A percentile compares a stretch with the other conserved stretches of the same genome.
phyloP scores from a whole-genome alignment of 768 basidiomycete genomes.

The Mycena epipterygia region DNA sequence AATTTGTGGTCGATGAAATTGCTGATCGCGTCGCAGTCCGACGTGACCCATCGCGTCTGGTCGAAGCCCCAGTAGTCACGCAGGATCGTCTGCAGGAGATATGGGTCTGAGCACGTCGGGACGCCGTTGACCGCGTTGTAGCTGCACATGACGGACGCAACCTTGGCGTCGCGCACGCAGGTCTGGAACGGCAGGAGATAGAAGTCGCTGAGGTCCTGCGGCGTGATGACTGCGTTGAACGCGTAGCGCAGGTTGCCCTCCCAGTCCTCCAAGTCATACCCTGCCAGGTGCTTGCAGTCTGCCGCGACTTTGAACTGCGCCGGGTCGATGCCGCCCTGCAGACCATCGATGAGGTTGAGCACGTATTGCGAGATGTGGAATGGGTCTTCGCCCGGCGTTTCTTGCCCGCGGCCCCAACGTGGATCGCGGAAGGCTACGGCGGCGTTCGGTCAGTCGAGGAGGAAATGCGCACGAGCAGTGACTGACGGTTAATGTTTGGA shows the following conservation, averaged over 20 bases:
- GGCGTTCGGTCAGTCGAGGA: conserved; percentile 24
- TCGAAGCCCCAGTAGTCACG: conserved; percentile 66
- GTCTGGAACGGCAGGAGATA: conserved; percentile 69
- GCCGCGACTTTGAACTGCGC: conserved; percentile 66
- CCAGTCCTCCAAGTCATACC: conserved; percentile 72
- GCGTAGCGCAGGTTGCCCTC: conserved; percentile 60
- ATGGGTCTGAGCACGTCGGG: conserved; percentile 67
- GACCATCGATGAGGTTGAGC: conserved; percentile 64
- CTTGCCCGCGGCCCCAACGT: conserved; percentile 74
- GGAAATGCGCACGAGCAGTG: too few relatives aligned
- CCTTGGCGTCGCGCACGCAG: conserved; percentile 72
- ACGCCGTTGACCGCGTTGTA: conserved; percentile 74
- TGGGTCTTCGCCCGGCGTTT: conserved; percentile 71
- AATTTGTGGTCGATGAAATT: conserved; percentile 66
- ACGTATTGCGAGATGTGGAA: conserved; percentile 68
- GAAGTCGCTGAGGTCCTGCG: conserved; percentile 69
- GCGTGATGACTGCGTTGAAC: conserved; percentile 66
- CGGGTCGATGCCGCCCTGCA: conserved; percentile 71
- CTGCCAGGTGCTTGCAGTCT: conserved; percentile 74
- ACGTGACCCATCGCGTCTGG: conserved; percentile 66
- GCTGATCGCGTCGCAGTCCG: conserved; percentile 68
- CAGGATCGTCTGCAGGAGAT: conserved; percentile 64
- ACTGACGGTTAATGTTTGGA: conserved; percentile 61
- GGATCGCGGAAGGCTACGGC: conserved; percentile 68
- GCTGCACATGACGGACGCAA: conserved; percentile 69